phyloP scores from a whole-genome alignment of 2,329 filamentous ascomycete species.

The Aspergillus transmontanensis region DNA sequence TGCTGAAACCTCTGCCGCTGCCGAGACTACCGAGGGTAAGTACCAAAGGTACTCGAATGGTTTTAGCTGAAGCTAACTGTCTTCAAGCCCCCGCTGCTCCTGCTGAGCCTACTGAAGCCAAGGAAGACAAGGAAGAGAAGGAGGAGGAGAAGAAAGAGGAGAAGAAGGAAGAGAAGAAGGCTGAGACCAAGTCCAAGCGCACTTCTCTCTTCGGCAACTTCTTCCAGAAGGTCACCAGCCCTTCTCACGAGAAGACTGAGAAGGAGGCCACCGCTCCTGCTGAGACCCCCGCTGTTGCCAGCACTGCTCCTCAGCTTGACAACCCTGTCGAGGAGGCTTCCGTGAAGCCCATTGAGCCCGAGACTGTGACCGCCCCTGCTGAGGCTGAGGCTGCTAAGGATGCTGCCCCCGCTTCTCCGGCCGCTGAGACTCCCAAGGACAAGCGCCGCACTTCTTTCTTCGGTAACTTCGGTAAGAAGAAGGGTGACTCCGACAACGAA shows the following conservation, averaged over 20 bases:
- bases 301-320: conserved; percentile 53
- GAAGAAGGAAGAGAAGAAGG: conserved; percentile 37
- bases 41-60: conserved; percentile 19
- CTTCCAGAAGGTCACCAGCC: conserved; percentile 66
- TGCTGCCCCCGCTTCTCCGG: conserved; percentile 29
- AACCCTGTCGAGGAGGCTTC: conserved; percentile 44
- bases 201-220: conserved; percentile 80
- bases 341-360: conserved; percentile 42
- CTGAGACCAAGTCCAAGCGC: conserved; percentile 68
- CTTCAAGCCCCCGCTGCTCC: conserved; percentile 32
- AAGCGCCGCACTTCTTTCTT: conserved; percentile 58
- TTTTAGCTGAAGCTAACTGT: conserved; percentile 48
- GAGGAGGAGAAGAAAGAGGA: conserved; percentile 41
- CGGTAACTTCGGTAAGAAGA: conserved; percentile 55
- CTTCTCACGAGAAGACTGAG: conserved; percentile 49
- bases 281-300: conserved; percentile 49
- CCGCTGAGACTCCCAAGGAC: conserved; percentile 43
- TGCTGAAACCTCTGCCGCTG: conserved; percentile 19
- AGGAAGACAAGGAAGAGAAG: conserved; percentile 14
- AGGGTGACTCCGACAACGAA: conserved; percentile 51
- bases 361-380: conserved; percentile 49
- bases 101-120: conserved; percentile 11
- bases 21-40: conserved; percentile 24
- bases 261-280: conserved; percentile 52
- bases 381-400: conserved; percentile 41